Percentiles rank a stretch among this genome's conserved stretches.
phyloP scores from a whole-genome alignment of 2,329 filamentous ascomycete genomes.

The Ceratocystis smalleyi region DNA sequence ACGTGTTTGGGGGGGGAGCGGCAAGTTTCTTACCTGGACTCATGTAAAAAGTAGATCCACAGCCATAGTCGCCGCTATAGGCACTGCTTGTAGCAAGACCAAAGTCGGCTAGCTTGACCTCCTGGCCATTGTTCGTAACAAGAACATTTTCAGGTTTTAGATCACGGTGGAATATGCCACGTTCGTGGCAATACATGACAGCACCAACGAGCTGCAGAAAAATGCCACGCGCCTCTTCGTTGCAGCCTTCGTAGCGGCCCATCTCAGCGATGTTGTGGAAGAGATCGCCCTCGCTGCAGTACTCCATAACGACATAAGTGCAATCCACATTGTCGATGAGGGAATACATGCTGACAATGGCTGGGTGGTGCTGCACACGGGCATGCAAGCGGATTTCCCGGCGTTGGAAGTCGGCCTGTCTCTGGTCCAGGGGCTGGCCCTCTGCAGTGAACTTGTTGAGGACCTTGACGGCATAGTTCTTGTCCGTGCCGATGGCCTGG shows the following conservation, averaged over 20 bases:
- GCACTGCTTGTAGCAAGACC: slow-evolving; percentile 77
- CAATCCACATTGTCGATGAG: slow-evolving; percentile 85
- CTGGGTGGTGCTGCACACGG: slow-evolving; percentile 71
- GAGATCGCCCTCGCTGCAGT: slow-evolving; percentile 89
- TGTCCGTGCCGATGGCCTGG: slow-evolving; percentile 63
- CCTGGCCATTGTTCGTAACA: slow-evolving; percentile 73
- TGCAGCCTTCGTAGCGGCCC: slow-evolving; percentile 84
- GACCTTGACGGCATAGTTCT: slow-evolving; percentile 88
- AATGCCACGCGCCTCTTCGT: slow-evolving; percentile 67
- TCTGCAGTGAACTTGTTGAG: slow-evolving; percentile 75
- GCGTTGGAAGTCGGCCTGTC: slow-evolving; percentile 81
- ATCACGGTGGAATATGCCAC: slow-evolving; percentile 93
- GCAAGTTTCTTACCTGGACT: slow-evolving; percentile 62
- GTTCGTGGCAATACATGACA: slow-evolving; percentile 82
- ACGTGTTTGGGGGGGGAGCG: slow-evolving; percentile 7
- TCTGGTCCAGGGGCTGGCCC: slow-evolving; percentile 56
- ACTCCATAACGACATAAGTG: slow-evolving; percentile 92
- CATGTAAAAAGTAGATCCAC: slow-evolving; percentile 98
- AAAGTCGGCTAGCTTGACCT: slow-evolving; percentile 93
- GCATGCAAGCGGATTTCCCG: slow-evolving; percentile 88
- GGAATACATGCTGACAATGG: slow-evolving; percentile 85
- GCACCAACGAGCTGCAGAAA: slow-evolving; percentile 95
- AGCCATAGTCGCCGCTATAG: slow-evolving; percentile 85
- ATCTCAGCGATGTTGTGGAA: slow-evolving; percentile 96
- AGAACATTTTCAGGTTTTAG: slow-evolving; percentile 97